phyloP scores from a whole-genome alignment of 2,329 filamentous ascomycete species.

The Cephalotrichum gorgonifer region DNA sequence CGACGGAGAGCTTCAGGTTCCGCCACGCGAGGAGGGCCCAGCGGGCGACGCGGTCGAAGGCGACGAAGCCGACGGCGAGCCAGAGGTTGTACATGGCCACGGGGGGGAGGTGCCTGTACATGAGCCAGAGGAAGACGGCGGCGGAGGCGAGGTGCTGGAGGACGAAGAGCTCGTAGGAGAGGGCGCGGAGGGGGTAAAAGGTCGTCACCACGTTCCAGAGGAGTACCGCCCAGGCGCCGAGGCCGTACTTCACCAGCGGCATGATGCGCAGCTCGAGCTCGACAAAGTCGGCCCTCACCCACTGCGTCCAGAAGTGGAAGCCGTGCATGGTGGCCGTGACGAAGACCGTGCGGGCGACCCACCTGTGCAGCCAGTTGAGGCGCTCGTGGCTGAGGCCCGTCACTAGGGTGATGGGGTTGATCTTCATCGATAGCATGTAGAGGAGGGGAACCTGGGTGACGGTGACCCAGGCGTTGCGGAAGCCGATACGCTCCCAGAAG shows the following conservation, averaged over 20 bases:
- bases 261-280: slow-evolving; percentile 48
- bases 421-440: slow-evolving; percentile 51
- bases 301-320: slow-evolving; percentile 57
- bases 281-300: slow-evolving; percentile 50
- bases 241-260: slow-evolving; percentile 55
- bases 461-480: slow-evolving; percentile 57
- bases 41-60: slow-evolving; percentile 50
- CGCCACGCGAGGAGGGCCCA: slow-evolving; percentile 36
- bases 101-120: slow-evolving; percentile 52
- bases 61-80: slow-evolving; percentile 53
- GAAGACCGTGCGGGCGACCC: slow-evolving; percentile 60
- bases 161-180: slow-evolving; percentile 61
- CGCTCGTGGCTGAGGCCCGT: slow-evolving; percentile 57
- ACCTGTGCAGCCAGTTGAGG: slow-evolving; percentile 64
- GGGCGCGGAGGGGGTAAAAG: slow-evolving; percentile 51
- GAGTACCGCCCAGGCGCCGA: slow-evolving; percentile 56
- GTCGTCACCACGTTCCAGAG: slow-evolving; percentile 56
- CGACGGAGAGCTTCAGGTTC: slow-evolving; percentile 31
- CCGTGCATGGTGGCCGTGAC: slow-evolving; percentile 60
- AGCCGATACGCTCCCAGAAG: slow-evolving; percentile 56
- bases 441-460: slow-evolving; percentile 55
- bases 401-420: slow-evolving; percentile 48
- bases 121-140: slow-evolving; percentile 49
- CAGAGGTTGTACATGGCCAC: slow-evolving; percentile 53
- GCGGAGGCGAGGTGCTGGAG: slow-evolving; percentile 56